Evolutionary conservation across 192 early-diverging fungal genomes (phyloP), one percentile per base, ranked within the genome.

Genomic region (Coemansia sp.): DNA sequence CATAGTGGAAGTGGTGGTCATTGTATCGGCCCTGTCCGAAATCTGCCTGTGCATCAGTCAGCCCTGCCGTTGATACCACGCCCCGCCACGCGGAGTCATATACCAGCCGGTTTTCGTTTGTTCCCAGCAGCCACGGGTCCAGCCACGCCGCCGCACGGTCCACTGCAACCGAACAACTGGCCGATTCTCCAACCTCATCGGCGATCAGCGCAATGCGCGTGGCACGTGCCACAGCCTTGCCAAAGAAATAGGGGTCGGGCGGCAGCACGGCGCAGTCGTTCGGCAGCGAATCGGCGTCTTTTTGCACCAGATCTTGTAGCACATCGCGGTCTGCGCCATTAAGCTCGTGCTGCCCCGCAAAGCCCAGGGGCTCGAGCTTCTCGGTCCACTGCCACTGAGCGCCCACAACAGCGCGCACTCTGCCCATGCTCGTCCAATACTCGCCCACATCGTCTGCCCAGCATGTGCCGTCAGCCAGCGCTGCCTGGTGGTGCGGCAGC

Each of bases 1-100:
- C 83, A 32, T 84, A 84, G 65, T 84, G 83, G 68, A 82, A 84
- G 42, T 84, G 83, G 60, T 84, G 83, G 67, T 84, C 83, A 55
- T 84, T 84, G 54, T 84, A 84, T 4, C 58, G 62, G 19, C 76
- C 83, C 48, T 82, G 82, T 33, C 83, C 83, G 57, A 81, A 84
- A 32, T 82, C 83, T 1, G 70, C 81, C 0, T 32, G 41, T 0
- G 70, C 36, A 19, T 82, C 78, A 15, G 22, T 18, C 37, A 80
- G 63, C 1, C 77, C 81, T 0, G 52, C 64, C 4, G 29, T 37
- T 41, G 62, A 70, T 15, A 76, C 59, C 6, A 82, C 9, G 8
- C 83, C 83, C 3, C 34, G 44, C 83, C 83, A 84, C 19, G 72
- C 70, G 37, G 68, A 62, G 53, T 84, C 83, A 17, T 72, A 84